Base-by-base conservation (phyloP, 1,139 yeast genomes). In the Suhomyces taliae region DNA sequence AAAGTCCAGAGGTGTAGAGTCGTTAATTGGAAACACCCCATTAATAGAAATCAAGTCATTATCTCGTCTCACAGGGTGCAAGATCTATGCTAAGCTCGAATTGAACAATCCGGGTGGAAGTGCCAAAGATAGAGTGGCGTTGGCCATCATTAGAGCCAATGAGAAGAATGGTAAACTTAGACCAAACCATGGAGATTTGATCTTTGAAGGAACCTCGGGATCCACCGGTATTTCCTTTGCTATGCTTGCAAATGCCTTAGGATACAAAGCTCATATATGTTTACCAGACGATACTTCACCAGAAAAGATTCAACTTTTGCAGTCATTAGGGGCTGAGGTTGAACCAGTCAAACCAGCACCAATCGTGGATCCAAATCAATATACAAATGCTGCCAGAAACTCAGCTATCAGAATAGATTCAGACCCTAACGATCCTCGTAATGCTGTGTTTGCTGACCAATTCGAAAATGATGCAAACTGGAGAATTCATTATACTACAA, bases 171-270 rank as follows among this genome's bases (percentile, higher is more conserved):
- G 93, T 0, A 63, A 72, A 11, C 64, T 91, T 37, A 64, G 69
- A 8, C 91, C 90, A 0, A 63, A 81, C 47, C 56, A 67, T 37
- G 72, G 72, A 6, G 90, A 88, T 60, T 77, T 84, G 15, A 82
- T 89, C 5, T 90, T 85, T 62, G 99, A 93, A 69, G 99, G 99
- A 4, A 93, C 98, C 0, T 85, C 95, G 9, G 98, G 98, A 0
- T 89, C 97, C 0, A 93, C 99, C 0, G 99, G 99, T 8, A 93
- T 93, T 27, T 88, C 97, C 2, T 79, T 93, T 55, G 97, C 98
- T 1, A 81, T 90, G 67, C 76, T 93, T 26, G 88, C 96, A 52
- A 82, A 90, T 56, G 88, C 97, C 0, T 66, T 88, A 50, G 99
- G 99, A 0, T 91, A 91, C 64, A 81, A 79, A 11, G 88, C 96